These are phyloP conservation scores for Simplicillium sp. DNA, from an alignment of 2,329 filamentous ascomycete species.

Conservation along the genomic window DNA sequence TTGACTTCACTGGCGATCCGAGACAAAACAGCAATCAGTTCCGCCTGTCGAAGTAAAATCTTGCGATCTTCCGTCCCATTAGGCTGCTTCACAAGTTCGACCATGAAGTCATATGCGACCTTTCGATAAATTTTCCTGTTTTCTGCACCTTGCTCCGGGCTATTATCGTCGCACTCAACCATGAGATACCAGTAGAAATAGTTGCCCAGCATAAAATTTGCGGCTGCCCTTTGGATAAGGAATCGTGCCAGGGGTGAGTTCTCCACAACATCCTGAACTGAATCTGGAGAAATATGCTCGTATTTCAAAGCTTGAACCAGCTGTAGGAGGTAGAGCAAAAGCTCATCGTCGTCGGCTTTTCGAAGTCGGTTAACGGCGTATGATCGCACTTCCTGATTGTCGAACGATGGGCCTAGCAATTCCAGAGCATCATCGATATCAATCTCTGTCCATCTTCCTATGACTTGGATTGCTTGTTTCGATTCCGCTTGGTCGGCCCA, in stretches of 20 bases:
- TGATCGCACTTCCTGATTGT: slow-evolving; percentile 77
- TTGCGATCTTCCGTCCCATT: slow-evolving; percentile 66
- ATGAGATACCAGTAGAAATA: slow-evolving; percentile 98
- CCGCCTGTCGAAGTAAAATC: slow-evolving; percentile 74
- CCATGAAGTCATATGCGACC: slow-evolving; percentile 95
- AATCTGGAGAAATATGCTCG: slow-evolving; percentile 61
- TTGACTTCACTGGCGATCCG: slow-evolving; percentile 87
- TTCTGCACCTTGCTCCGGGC: slow-evolving; percentile 61
- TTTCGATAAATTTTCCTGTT: slow-evolving; percentile 84
- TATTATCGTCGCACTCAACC: slow-evolving; percentile 88
- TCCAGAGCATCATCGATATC: slow-evolving; percentile 95
- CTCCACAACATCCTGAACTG: slow-evolving; percentile 45
- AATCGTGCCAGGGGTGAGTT: slow-evolving; percentile 86
- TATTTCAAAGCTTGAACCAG: slow-evolving; percentile 95
- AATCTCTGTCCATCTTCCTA: slow-evolving; percentile 92
- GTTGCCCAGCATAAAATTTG: slow-evolving; percentile 85
- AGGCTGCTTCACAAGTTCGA: slow-evolving; percentile 63
- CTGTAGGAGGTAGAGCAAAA: slow-evolving; percentile 85
- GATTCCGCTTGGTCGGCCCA: slow-evolving; percentile 83
- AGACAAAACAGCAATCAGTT: slow-evolving; percentile 77
- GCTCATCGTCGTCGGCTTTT: slow-evolving; percentile 86
- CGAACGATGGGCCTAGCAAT: slow-evolving; percentile 83
- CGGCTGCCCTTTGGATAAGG: slow-evolving; percentile 75
- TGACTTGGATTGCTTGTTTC: slow-evolving; percentile 78
- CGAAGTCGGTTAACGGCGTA: slow-evolving; percentile 89